These are phyloP conservation scores for Suhomyces ambrosiae DNA, from an alignment of 1,139 yeast species.

Conservation along the genomic window DNA sequence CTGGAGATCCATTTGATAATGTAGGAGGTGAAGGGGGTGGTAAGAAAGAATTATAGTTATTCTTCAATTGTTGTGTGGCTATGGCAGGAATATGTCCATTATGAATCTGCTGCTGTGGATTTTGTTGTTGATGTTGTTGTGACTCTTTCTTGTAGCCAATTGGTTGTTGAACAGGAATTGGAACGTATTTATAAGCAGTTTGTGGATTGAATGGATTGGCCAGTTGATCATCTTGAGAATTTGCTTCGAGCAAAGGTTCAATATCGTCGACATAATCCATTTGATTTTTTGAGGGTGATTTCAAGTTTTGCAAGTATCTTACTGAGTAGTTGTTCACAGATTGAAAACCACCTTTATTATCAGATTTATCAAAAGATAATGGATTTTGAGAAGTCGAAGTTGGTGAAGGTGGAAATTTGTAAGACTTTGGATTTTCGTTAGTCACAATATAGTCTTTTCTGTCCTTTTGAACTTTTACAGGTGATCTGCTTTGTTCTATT, in stretches of 20 bases:
- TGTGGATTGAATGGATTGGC: constrained; percentile 10
- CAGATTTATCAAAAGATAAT: constrained; percentile 1
- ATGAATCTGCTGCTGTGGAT: background rate
- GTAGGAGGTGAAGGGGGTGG: constrained; percentile 52
- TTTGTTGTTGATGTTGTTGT: constrained; percentile 4
- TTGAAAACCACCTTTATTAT: constrained; percentile 14
- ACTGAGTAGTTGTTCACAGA: constrained; percentile 41
- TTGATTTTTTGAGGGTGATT: constrained; percentile 17
- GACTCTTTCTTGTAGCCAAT: constrained; percentile 18
- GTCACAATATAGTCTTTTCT: constrained; percentile 43
- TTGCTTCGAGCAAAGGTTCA: constrained; percentile 35
- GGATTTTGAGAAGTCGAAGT: constrained; percentile 19
- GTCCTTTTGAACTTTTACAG: constrained; percentile 12
- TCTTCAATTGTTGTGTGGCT: constrained; percentile 12
- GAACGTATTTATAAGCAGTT: constrained; percentile 34
- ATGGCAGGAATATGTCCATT: background rate
- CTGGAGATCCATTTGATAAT: constrained; percentile 39
- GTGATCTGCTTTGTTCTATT: constrained; percentile 1
- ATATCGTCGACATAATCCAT: constrained; percentile 44
- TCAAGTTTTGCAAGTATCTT: constrained; percentile 46
- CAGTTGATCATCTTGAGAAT: constrained; percentile 2
- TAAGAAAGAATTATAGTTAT: constrained; percentile 28
- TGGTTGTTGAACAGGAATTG: constrained; percentile 47
- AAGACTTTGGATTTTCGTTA: constrained; percentile 41
- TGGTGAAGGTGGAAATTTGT: constrained; percentile 53